Percentiles rank a stretch among this genome's conserved stretches.
These are phyloP conservation scores for Hypoxylon sp. DNA, from an alignment of 2,329 filamentous ascomycete genomes.

Conservation along the genomic window DNA sequence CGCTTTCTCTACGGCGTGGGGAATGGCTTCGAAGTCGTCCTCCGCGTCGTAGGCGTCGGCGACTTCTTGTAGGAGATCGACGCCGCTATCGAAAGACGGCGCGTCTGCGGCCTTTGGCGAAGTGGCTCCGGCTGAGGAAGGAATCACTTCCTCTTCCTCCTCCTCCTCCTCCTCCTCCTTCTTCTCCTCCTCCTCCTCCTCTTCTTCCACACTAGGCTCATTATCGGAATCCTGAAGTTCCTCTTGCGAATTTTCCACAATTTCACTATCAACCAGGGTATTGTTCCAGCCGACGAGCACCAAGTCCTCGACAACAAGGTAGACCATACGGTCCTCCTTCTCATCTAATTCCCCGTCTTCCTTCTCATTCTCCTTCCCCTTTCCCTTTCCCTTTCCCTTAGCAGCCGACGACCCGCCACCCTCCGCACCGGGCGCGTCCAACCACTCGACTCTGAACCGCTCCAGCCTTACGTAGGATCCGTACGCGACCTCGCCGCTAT, in stretches of 20 bases:
- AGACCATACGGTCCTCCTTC: constrained; percentile 54
- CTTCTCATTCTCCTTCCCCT: constrained; percentile 9
- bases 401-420: constrained; percentile 6
- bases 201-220: neutral
- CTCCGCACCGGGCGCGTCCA: constrained; percentile 21
- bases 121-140: neutral
- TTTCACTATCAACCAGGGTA: constrained; percentile 50
- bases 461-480: constrained; percentile 64
- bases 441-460: constrained; percentile 53
- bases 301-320: constrained; percentile 60
- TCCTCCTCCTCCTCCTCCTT: neutral
- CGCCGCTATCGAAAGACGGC: constrained; percentile 20
- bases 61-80: constrained; percentile 21
- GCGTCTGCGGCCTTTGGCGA: neutral
- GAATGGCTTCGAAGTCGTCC: constrained; percentile 56
- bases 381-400: constrained; percentile 26
- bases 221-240: constrained; percentile 3
- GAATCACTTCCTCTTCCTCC: neutral
- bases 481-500: constrained; percentile 57
- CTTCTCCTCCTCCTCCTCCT: neutral
- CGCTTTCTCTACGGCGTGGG: constrained; percentile 44
- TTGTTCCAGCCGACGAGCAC: constrained; percentile 62
- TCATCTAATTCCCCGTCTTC: too few relatives aligned
- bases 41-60: constrained; percentile 51
- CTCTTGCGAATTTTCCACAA: constrained; percentile 16